Evolutionary conservation across 306 rosid species (phyloP), one percentile per base, ranked within the genome.

Genomic region (Quercus alba): DNA sequence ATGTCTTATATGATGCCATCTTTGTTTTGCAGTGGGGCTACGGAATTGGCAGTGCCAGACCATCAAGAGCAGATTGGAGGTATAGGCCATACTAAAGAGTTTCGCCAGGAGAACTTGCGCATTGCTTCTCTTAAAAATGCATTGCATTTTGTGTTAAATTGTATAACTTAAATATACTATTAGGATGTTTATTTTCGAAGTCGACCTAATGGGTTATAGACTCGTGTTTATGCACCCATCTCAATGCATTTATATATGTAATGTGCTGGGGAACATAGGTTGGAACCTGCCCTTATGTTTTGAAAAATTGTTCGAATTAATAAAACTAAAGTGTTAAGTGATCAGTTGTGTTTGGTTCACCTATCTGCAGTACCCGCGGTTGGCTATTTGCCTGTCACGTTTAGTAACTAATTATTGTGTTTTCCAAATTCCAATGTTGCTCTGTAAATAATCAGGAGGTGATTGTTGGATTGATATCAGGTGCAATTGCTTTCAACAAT

Each of bases 61-160:
- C 97, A 21, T 86, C 99, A 52, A 96, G 97, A 87, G 81, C 91
- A 71, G 98, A 96, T 83, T 91, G 97, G 97, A 90, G 99, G 91
- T 93, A 96, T 80, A 86, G 98, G 85, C 99, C 99, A 67, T 96
- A 96, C 88, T 94, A 83, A 75, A 44, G 68, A 77, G 63, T 66
- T 63, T 6, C 19, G 51, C 20, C 72, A 51, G 73, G 73, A 70
- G 12, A 13, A 38, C 19, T 5, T 35, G 68, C 82, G 10, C 73
- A 30, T 75, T 63, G 83, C 74, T 31, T 79, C 11, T 41, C 38
- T 52, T 21, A 59, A 18, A 58, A 62, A 62, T 64, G 49, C 11
- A 21, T 62, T 66, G 79, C 54, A 56, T 83, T 35, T 5, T 66
- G 18, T 67, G 18, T 26, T 26, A 41, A 7, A 13, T 30, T 64